Base-by-base conservation (phyloP, 345 rosid species). In the Viola odorata region DNA sequence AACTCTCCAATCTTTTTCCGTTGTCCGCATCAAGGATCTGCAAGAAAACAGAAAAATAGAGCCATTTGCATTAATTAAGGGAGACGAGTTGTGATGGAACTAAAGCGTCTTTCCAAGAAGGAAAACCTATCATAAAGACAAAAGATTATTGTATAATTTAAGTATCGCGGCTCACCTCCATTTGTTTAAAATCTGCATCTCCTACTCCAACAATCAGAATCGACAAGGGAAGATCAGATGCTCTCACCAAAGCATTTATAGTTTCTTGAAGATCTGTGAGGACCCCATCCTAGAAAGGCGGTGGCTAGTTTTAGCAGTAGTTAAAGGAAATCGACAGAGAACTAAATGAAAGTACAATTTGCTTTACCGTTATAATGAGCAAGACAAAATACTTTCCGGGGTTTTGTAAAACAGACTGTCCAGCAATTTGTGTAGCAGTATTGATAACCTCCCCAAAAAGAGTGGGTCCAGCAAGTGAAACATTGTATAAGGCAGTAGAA, bases 201-300 rank as follows among this genome's bases (percentile, higher is more conserved):
- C 98, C 98, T 42, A 89, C 95, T 49, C 98, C 98, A 1, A 91
- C 85, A 15, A 89, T 86, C 57, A 91, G 91, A 66, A 89, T 61
- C 44, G 98, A 91, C 44, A 91, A 60, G 5, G 98, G 98, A 68
- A 91, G 96, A 79, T 91, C 96, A 57, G 98, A 91, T 55, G 95
- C 95, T 70, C 69, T 83, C 67, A 91, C 96, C 73, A 91, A 66
- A 60, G 92, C 86, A 72, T 91, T 78, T 65, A 75, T 72, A 15
- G 98, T 89, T 69, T 86, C 95, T 68, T 82, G 73, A 63, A 85
- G 79, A 73, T 88, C 98, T 0, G 95, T 82, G 1, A 91, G 67
- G 55, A 91, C 95, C 54, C 98, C 98, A 76, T 91, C 96, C 98
- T 91, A 57, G 36, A 62, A 13, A 74, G 53, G 49, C 47, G 54